Evolutionary conservation across 2,329 filamentous ascomycete genomes (phyloP).

Genomic region (Pseudogymnoascus sp.): DNA sequence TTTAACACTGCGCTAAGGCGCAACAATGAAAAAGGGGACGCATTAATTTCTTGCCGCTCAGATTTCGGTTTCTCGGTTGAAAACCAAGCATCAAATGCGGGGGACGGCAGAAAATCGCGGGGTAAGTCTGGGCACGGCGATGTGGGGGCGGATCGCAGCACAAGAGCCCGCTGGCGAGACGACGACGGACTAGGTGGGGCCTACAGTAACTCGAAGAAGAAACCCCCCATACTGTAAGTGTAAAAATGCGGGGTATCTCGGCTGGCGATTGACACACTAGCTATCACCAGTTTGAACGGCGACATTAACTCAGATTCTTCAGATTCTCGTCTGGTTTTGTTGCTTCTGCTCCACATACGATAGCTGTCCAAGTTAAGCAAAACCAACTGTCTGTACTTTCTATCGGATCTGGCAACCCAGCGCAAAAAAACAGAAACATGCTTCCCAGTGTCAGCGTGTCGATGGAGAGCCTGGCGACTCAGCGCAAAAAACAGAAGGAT

Average conservation of each 20-base stretch:
- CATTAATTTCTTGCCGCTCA: not conserved
- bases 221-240: not conserved
- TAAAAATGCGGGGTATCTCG: not conserved
- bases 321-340: not conserved
- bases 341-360: not conserved
- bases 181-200: not conserved
- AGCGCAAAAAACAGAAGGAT: not conserved
- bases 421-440: too few species aligned
- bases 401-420: too few species aligned
- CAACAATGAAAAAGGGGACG: not conserved
- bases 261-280: not conserved
- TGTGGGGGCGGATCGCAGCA: too few species aligned
- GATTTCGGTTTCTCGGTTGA: not conserved
- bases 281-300: not conserved
- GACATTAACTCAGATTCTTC: too few species aligned
- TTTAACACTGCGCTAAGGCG: not conserved
- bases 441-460: too few species aligned
- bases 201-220: too few species aligned
- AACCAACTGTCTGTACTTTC: not conserved
- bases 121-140: too few species aligned
- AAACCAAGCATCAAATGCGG: not conserved
- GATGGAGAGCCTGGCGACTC: not conserved
- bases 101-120: not conserved
- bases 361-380: not conserved
- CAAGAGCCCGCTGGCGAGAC: too few species aligned